Evolutionary conservation across 2,329 filamentous ascomycete genomes (phyloP), one percentile per base, ranked within the genome.

Genomic region (Chaetothyriales sp.): DNA sequence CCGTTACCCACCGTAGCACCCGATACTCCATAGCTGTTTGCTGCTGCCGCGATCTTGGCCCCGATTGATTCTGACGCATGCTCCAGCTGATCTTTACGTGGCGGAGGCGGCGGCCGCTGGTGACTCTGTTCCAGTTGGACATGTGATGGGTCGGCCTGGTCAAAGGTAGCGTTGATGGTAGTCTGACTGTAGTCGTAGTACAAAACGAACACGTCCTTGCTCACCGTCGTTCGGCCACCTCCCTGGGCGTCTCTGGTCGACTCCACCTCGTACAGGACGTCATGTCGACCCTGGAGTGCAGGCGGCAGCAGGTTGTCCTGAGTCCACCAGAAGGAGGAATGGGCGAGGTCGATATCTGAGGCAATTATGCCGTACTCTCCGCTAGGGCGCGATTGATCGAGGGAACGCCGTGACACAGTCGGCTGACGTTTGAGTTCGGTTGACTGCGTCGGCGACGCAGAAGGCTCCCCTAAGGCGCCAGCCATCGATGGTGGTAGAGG

Each of bases 101-200:
- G 78, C 19, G 79, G 76, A 8, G 83, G 77, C 4, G 92, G 90
- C 2, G 92, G 89, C 1, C 79, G 72, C 62, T 95, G 86, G 61
- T 96, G 90, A 44, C 81, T 80, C 67, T 98, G 92, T 61, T 93
- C 85, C 5, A 96, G 67, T 32, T 78, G 72, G 9, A 82, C 83
- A 61, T 90, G 82, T 1, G 77, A 72, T 2, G 84, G 76, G 62
- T 94, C 81, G 49, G 80, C 77, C 1, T 81, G 73, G 64, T 95
- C 85, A 65, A 84, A 96, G 48, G 76, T 81, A 18, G 82, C 84
- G 0, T 83, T 87, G 61, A 98, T 78, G 56, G 93, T 75, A 0
- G 90, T 96, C 65, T 96, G 92, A 18, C 89, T 95, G 66, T 98
- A 98, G 68, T 98, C 92, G 61, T 88, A 82, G 70, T 86, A 98